These are phyloP conservation scores for Fusarium virguliforme DNA, from an alignment of 2,329 filamentous ascomycete species.

Conservation along the genomic window DNA sequence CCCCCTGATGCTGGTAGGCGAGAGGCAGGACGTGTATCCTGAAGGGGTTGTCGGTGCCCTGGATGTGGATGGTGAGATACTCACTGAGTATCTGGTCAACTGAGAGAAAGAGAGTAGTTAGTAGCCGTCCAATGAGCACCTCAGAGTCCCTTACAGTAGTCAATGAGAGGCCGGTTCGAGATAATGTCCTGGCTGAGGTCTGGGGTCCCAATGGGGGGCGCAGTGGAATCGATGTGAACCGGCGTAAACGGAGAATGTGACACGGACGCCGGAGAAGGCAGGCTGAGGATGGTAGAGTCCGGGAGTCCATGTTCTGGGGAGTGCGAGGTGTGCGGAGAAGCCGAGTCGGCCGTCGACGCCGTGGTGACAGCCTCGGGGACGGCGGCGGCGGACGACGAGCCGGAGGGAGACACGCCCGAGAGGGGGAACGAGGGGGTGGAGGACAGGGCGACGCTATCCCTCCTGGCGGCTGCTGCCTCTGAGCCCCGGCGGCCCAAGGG, in stretches of 20 bases:
- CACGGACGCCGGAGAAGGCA: constrained; percentile 10
- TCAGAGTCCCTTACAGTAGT: constrained; percentile 24
- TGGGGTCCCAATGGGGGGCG: neutral
- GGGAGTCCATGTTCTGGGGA: neutral
- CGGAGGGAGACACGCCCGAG: neutral
- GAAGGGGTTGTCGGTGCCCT: constrained; percentile 47
- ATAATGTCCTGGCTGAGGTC: constrained; percentile 27
- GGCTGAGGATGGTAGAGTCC: neutral
- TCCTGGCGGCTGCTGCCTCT: neutral
- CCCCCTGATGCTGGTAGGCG: constrained; percentile 46
- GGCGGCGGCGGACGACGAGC: neutral
- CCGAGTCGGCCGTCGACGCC: neutral
- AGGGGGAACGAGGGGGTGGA: neutral
- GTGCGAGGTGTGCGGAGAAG: neutral
- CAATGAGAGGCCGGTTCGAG: constrained; percentile 19
- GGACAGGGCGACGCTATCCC: neutral
- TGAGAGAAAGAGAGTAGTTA: constrained; percentile 17
- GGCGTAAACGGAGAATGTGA: neutral
- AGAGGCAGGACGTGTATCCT: constrained; percentile 45
- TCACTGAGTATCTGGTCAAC: constrained; percentile 45
- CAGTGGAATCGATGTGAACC: neutral
- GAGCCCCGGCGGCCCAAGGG: fast-evolving
- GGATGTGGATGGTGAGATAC: constrained; percentile 39
- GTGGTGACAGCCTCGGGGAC: fast-evolving
- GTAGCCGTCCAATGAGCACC: fast-evolving